Base-by-base conservation (phyloP, 2,329 filamentous ascomycete genomes). In the Huntiella abstrusa region DNA sequence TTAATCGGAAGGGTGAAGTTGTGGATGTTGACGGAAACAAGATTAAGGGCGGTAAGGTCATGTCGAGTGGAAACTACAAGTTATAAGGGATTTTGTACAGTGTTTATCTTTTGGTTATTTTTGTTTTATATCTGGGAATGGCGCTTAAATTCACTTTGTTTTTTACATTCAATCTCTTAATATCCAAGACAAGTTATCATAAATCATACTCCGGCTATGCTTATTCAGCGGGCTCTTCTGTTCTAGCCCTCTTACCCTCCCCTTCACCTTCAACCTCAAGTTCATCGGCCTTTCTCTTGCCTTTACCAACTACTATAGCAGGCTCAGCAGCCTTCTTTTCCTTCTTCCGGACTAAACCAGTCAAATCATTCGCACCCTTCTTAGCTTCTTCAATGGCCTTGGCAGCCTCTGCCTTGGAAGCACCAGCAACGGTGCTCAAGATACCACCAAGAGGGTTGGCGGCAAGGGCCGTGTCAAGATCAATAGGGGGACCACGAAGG, bases 1-100 rank as follows among this genome's bases (percentile, higher is more conserved):
- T 95, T 63, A 87, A 86, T 52, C 83, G 81, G 64, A 87, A 84
- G 67, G 88, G 88, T 45, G 80, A 87, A 60, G 65, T 94, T 46
- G 79, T 80, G 13, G 81, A 92, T 63, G 72, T 94, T 33, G 77
- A 91, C 54, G 87, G 87, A 28, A 84, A 81, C 56, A 80, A 83
- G 65, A 71, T 80, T 38, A 69, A 69, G 59, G 67, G 62, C 39
- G 62, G 60, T 33, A 69, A 65, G 57, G 58, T 62, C n/a, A 59
- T 63, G 37, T 69, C 68, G 43, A 73, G 74, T 49, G 69, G 71
- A 49, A 69, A 64, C 49, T 78, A 71, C 56, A 81, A 82, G 67
- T 57, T 81, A 54, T 81, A 41, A 45, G 22, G 46, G 32, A 19
- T 39, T 48, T 10, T 41, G n/a, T 37, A 11, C 7, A 12, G 13